Evolutionary conservation across 306 rosid species (phyloP), one percentile per base, ranked within the genome.

Genomic region (Prunus mongolica): DNA sequence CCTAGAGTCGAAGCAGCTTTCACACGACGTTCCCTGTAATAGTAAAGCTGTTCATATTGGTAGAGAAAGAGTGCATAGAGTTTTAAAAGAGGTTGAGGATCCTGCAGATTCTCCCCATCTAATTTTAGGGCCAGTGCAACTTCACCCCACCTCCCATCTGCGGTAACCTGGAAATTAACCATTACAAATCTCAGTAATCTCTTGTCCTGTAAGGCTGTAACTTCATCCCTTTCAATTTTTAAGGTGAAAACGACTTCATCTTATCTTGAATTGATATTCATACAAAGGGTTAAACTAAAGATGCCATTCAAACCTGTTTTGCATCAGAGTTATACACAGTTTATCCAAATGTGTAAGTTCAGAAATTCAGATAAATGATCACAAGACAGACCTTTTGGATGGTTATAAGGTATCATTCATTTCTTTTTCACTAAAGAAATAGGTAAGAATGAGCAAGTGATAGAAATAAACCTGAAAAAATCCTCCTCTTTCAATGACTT

Each of bases 21-120:
- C 41, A 61, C 76, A 1, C 38, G 67, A 63, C 68, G 56, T 7
- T 67, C 82, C 62, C 85, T 77, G 74, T 77, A 82, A 65, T 58
- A 73, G 77, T 73, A 82, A 54, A 74, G 75, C 47, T 78, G 82
- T 74, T 82, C 86, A 78, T 73, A 78, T 69, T 78, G 73, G 72
- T 49, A 82, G 56, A 78, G 82, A 46, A 82, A 69, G 24, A 30
- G 46, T 12, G 79, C 80, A 55, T 82, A 82, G 45, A 65, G 79
- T 25, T 63, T 78, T 74, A 74, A 52, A 56, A 82, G 82, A 74
- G 65, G 71, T 24, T 20, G 25, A 6, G 64, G 50, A 69, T n/a
- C 46, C 15, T 78, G 79, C 20, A 62, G 18, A 25, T 73, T 61
- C 34, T 25, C n/a, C 2, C 76, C 57, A 41, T 73, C 80, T 49